These are phyloP conservation scores for Dactylellina drechsleri DNA, from an alignment of 2,329 filamentous ascomycete genomes.

Conservation along the genomic window DNA sequence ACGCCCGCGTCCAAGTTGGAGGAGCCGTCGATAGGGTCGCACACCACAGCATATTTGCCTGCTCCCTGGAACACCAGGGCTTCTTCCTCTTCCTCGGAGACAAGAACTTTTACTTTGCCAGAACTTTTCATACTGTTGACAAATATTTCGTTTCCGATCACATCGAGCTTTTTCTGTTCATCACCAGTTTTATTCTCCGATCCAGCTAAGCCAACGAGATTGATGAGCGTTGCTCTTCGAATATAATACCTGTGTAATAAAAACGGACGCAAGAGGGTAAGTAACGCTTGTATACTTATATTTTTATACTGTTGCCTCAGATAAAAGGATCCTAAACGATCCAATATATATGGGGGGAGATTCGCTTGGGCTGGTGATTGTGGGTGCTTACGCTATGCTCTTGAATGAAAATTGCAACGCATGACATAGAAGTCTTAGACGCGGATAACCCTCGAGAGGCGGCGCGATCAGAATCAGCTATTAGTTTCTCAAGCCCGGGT, in stretches of 20 bases:
- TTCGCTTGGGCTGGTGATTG: background rate
- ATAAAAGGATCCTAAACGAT: too few species aligned
- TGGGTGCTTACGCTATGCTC: slow-evolving; percentile 75
- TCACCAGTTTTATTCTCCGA: slow-evolving; percentile 95
- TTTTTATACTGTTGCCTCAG: too few species aligned
- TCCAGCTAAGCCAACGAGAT: slow-evolving; percentile 87
- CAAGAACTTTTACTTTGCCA: slow-evolving; percentile 86
- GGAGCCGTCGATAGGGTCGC: slow-evolving; percentile 96
- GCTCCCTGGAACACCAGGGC: slow-evolving; percentile 83
- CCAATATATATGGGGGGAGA: too few species aligned
- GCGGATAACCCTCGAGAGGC: background rate
- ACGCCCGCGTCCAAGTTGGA: slow-evolving; percentile 98
- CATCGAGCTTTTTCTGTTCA: slow-evolving; percentile 99
- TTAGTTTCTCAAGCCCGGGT: too few species aligned
- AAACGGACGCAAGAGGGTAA: background rate
- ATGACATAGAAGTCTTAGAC: slow-evolving; percentile 84
- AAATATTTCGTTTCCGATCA: slow-evolving; percentile 98
- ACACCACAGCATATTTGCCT: slow-evolving; percentile 91
- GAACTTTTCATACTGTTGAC: slow-evolving; percentile 93
- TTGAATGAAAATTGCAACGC: slow-evolving; percentile 99
- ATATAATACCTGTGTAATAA: slow-evolving; percentile 32
- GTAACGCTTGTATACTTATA: too few species aligned
- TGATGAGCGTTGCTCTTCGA: slow-evolving; percentile 59
- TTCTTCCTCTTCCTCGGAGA: slow-evolving; percentile 98
- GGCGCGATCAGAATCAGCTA: too few species aligned